Evolutionary conservation across 305 asterid species (phyloP).

Genomic region (Rubia peregrina): DNA sequence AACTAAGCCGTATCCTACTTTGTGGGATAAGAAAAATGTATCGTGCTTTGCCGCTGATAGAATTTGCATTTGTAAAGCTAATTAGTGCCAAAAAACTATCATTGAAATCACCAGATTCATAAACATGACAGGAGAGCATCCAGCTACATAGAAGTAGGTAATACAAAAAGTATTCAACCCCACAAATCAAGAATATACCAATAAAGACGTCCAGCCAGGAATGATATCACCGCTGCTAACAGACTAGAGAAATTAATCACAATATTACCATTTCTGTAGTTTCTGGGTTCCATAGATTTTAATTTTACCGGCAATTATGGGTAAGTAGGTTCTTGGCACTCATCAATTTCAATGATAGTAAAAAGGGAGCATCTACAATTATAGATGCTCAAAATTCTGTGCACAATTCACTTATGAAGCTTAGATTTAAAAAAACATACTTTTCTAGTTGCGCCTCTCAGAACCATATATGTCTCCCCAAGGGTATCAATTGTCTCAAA

Average conservation of each 20-base stretch:
- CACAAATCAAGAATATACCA: neutral
- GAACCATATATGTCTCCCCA: constrained; percentile 85
- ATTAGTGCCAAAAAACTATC: neutral
- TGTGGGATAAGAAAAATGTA: no score
- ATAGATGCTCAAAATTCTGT: neutral
- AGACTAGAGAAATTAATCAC: neutral
- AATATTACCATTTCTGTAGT: neutral
- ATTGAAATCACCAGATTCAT: constrained; percentile 4
- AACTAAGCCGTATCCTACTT: no score
- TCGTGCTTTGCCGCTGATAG: neutral
- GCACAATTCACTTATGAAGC: neutral
- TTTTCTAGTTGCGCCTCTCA: constrained; percentile 84
- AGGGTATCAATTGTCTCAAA: constrained; percentile 88
- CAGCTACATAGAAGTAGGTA: neutral
- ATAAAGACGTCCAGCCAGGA: neutral
- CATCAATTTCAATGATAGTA: neutral
- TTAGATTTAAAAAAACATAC: constrained; percentile 37
- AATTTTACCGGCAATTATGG: neutral
- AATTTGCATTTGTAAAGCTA: neutral
- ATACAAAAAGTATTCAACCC: neutral
- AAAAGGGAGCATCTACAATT: neutral
- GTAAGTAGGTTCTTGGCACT: constrained; percentile 7
- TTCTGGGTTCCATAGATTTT: neutral
- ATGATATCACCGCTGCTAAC: neutral
- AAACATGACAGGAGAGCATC: neutral